phyloP scores from a whole-genome alignment of 768 basidiomycete species.

The Suillus subaureus region DNA sequence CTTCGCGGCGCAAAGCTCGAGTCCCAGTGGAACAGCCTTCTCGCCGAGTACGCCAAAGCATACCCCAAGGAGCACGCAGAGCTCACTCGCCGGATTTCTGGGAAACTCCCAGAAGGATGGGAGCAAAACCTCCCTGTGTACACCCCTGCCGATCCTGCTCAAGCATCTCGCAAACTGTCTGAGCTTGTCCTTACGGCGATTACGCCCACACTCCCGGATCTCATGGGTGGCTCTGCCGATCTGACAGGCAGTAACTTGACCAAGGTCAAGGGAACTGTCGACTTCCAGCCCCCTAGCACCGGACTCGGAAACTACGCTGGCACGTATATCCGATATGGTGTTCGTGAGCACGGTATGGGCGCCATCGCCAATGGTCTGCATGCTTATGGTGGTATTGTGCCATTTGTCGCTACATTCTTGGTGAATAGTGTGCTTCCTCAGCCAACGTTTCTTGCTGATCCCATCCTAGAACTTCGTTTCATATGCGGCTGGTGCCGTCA shows the following conservation, averaged over 20 bases:
- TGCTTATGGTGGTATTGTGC: slow-evolving; percentile 91
- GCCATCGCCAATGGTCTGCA: slow-evolving; percentile 90
- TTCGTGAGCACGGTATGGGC: slow-evolving; percentile 97
- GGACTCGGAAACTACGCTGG: slow-evolving; percentile 83
- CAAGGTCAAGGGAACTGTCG: slow-evolving; percentile 78
- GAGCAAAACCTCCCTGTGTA: slow-evolving; percentile 85
- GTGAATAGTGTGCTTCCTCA: slow-evolving; percentile 40
- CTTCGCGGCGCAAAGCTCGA: slow-evolving; percentile 76
- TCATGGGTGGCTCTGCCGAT: slow-evolving; percentile 89
- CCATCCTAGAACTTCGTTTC: slow-evolving; percentile 81
- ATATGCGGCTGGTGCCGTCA: slow-evolving; percentile 90
- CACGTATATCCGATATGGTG: slow-evolving; percentile 94
- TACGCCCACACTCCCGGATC: slow-evolving; percentile 76
- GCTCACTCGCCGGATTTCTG: slow-evolving; percentile 81
- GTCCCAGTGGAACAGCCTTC: slow-evolving; percentile 69
- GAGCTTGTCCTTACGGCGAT: slow-evolving; percentile 85
- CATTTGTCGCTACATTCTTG: slow-evolving; percentile 91
- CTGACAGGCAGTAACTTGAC: slow-evolving; percentile 93
- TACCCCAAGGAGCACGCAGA: slow-evolving; percentile 87
- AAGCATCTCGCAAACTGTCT: slow-evolving; percentile 90
- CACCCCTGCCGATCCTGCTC: slow-evolving; percentile 79
- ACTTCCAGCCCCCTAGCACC: slow-evolving; percentile 91
- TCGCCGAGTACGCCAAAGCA: slow-evolving; percentile 70
- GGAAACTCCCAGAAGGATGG: slow-evolving; percentile 85
- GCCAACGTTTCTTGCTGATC: slow-evolving; percentile 14